Conservation (phyloP, 1,284 basidiomycete species). For the Ceratobasidium sp. region DNA sequence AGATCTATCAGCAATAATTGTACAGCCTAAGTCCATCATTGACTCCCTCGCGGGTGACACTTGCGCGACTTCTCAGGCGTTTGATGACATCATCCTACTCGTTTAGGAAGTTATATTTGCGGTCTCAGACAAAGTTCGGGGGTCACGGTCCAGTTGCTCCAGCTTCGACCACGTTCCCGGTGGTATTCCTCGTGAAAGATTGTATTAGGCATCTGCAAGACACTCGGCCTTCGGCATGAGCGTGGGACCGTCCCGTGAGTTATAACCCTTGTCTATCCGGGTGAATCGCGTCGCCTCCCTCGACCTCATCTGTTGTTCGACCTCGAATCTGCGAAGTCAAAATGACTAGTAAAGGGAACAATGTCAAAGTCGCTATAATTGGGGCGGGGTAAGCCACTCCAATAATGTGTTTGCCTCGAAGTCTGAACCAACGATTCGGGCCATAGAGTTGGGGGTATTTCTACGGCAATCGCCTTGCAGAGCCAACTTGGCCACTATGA, state of each 20-base stretch:
- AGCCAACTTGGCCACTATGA: constrained; percentile 20
- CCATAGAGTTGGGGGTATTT: constrained; percentile 21
- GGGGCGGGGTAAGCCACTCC: constrained; percentile 6
- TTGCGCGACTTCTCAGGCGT: too few relatives aligned
- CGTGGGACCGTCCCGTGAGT: not conserved
- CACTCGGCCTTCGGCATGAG: not conserved
- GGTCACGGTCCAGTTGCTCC: not conserved
- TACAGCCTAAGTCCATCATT: too few relatives aligned
- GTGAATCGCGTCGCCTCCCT: not conserved
- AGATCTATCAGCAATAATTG: too few relatives aligned
- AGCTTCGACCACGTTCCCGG: constrained; percentile 5
- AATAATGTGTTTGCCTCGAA: not conserved
- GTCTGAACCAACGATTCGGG: not conserved
- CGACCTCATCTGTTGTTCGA: not conserved
- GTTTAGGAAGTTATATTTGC: not conserved
- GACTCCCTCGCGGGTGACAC: too few relatives aligned
- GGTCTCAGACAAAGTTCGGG: not conserved
- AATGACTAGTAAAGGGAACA: not conserved
- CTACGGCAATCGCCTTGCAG: constrained; percentile 31
- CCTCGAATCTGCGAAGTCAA: not conserved
- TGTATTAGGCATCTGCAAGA: not conserved
- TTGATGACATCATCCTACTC: too few relatives aligned
- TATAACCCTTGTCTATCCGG: not conserved
- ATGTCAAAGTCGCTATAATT: constrained; percentile 1
- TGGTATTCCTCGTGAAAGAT: not conserved